A percentile compares a stretch with the other conserved stretches of the same genome.
Evolutionary conservation across 768 basidiomycete genomes (phyloP).

Genomic region (Artomyces pyxidatus): DNA sequence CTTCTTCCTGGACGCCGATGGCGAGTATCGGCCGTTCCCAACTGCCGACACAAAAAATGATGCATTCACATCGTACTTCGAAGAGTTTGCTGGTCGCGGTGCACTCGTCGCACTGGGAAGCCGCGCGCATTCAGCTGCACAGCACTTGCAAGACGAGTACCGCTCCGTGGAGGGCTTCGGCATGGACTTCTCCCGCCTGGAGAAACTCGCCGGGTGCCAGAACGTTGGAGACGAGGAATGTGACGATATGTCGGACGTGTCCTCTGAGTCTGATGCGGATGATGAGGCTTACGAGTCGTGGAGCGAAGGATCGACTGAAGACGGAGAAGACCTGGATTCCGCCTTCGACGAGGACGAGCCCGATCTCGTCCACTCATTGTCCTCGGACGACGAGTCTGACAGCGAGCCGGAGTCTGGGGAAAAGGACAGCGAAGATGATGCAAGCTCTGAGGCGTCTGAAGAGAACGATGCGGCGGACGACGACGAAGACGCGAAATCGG

Average conservation of each 20-base stretch:
- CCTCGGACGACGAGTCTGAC: too few relatives aligned
- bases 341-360: conserved; percentile 2
- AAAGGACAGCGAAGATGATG: background rate
- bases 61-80: conserved; percentile 2
- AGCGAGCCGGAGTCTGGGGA: too few relatives aligned
- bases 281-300: conserved; percentile 4
- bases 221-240: background rate
- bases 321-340: too few relatives aligned
- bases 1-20: background rate
- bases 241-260: background rate
- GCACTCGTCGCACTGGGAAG: background rate
- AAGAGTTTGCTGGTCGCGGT: conserved; percentile 2
- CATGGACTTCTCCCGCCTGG: background rate
- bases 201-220: background rate
- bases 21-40: background rate
- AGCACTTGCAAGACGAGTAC: background rate
- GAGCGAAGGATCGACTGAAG: conserved; percentile 1
- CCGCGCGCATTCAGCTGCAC: background rate
- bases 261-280: background rate
- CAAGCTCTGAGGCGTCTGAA: background rate
- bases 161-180: background rate
- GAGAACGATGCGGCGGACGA: too few relatives aligned
- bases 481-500: too few relatives aligned
- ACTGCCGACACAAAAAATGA: background rate
- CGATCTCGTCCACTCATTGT: too few relatives aligned